Conservation (phyloP, 805 yeast species). For the Sugiyamaella floridensis region DNA sequence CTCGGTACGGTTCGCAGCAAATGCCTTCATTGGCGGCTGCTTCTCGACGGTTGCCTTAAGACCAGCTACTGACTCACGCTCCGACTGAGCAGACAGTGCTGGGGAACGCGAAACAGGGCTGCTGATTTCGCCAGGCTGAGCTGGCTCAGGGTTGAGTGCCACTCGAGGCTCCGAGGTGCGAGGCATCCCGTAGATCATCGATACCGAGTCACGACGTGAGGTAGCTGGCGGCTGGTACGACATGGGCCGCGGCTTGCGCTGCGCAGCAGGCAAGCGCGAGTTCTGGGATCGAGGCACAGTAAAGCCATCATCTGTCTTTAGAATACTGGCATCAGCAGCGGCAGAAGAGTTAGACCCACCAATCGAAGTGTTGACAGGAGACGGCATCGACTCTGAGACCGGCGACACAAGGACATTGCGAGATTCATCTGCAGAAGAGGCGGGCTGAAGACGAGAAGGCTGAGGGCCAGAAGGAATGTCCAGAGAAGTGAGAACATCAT, state of each 20-base stretch:
- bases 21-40: background rate
- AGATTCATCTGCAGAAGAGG: background rate
- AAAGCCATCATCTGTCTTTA: background rate
- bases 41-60: background rate
- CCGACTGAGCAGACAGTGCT: background rate
- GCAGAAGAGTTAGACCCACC: background rate
- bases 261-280: slow-evolving; percentile 16
- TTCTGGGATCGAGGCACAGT: slow-evolving; percentile 1
- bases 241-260: slow-evolving; percentile 32
- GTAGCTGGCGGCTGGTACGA: slow-evolving; percentile 29
- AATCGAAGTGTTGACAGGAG: background rate
- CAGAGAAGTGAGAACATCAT: slow-evolving; percentile 18
- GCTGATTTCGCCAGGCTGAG: slow-evolving; percentile 31
- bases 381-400: slow-evolving; percentile 1
- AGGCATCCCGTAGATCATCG: slow-evolving; percentile 19
- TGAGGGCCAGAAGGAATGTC: slow-evolving; percentile 16
- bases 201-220: slow-evolving; percentile 4
- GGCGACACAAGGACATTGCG: background rate
- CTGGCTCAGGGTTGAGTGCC: slow-evolving; percentile 27
- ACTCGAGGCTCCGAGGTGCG: slow-evolving; percentile 29
- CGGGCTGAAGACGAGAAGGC: background rate
- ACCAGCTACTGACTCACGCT: slow-evolving; percentile 3
- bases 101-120: slow-evolving; percentile 22
- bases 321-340: background rate
- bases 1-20: background rate